Evolutionary conservation across 192 early-diverging fungal genomes (phyloP).

Genomic region (Backusella macrospora): DNA sequence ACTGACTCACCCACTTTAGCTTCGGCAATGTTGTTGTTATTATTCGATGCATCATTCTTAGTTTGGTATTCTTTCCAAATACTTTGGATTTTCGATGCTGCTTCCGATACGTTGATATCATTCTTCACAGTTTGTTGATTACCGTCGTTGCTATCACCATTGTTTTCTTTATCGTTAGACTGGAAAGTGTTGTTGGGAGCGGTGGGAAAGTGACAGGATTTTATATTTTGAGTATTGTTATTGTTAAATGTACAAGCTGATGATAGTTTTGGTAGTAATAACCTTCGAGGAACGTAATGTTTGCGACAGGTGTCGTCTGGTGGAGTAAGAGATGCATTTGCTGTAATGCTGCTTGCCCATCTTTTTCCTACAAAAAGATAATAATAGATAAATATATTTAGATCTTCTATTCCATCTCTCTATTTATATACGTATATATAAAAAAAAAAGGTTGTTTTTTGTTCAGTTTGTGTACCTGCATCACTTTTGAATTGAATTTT

Average conservation of each 20-base stretch:
- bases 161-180: not conserved
- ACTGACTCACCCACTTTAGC: not conserved
- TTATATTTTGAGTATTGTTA: not conserved
- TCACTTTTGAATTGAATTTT: constrained; percentile 30
- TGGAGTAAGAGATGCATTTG: constrained; percentile 19
- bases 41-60: not conserved
- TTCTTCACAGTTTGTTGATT: not conserved
- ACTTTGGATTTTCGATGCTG: constrained; percentile 12
- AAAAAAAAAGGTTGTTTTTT: not conserved
- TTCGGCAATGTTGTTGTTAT: not conserved
- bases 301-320: constrained; percentile 21
- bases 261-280: not conserved
- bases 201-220: not conserved
- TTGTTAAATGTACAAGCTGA: not conserved
- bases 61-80: constrained; percentile 22
- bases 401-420: not conserved
- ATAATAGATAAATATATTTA: not conserved
- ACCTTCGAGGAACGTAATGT: constrained; percentile 23
- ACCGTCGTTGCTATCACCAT: not conserved
- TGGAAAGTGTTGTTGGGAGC: not conserved
- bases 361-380: not conserved
- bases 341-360: constrained; percentile 22
- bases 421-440: not conserved
- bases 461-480: constrained; percentile 15
- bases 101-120: not conserved